Base-by-base conservation (phyloP, 768 basidiomycete species). In the Tremella fuciformis region DNA sequence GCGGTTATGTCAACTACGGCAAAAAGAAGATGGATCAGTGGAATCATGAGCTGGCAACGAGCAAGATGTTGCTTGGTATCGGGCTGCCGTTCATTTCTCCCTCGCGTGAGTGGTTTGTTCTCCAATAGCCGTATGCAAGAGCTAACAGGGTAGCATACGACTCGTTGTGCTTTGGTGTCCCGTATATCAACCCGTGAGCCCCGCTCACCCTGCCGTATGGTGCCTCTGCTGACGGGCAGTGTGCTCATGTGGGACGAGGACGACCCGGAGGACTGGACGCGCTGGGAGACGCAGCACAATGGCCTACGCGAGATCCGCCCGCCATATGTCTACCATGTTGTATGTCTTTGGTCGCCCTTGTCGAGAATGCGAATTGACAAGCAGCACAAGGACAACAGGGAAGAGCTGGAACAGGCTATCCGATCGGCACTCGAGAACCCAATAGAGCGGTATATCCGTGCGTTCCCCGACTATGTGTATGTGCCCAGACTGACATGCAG, bases 211-310 rank as follows among this genome's bases (percentile, higher is more conserved):
- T 34, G 11, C 29, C 11, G 11, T 34, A 11, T 4, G 29, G 29
- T 6, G 29, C 11, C 6, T 6, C 4, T 11, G 11, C 29, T 34
- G 29, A 34, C 29, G 11, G 29, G 29, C 11, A 34, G 29, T 11
- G 16, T 46, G 6, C 42, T 46, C 42, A 46, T 18, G 42, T 46
- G 42, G 42, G 42, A 46, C 42, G 22, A 22, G 22, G 15, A n/a
- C n/a, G 22, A 46, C 22, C 42, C 42, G 42, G 42, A 46, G 8
- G 42, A 46, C 22, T 22, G 22, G 22, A 46, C n/a, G n/a, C n/a
- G 22, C n/a, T 46, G 42, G 42, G 42, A 46, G n/a, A 46, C 42
- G 42, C 42, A 46, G 42, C 42, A 46, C 42, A 46, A 46, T 15
- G 22, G 42, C 15, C 42, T 46, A 8, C n/a, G 22, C n/a, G 22